phyloP scores from a whole-genome alignment of 768 basidiomycete species.

The Strobilomyces dryophilus region DNA sequence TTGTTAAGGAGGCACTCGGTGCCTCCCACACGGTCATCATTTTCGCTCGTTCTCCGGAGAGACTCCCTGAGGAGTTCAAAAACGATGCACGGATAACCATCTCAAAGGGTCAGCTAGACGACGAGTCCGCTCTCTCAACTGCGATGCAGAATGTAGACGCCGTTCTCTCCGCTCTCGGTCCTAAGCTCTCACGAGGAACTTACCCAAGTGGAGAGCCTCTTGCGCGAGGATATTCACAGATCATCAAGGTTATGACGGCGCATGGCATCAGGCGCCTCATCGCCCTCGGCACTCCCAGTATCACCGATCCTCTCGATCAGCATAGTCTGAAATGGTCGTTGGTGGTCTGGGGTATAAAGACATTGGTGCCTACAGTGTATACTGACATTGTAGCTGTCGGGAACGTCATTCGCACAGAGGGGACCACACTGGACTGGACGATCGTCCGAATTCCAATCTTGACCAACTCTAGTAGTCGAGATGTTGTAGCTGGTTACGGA shows the following conservation, averaged over 20 bases:
- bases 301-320: slow-evolving; percentile 57
- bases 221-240: slow-evolving; percentile 50
- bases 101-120: slow-evolving; percentile 52
- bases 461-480: slow-evolving; percentile 43
- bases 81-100: slow-evolving; percentile 44
- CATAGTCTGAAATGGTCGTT: slow-evolving; percentile 38
- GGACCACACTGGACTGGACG: slow-evolving; percentile 59
- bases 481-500: slow-evolving; percentile 57
- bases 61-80: slow-evolving; percentile 50
- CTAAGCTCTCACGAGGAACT: slow-evolving; percentile 35
- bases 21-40: slow-evolving; percentile 47
- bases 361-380: slow-evolving; percentile 54
- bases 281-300: slow-evolving; percentile 63
- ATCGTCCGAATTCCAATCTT: slow-evolving; percentile 65
- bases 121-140: slow-evolving; percentile 43
- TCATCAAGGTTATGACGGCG: slow-evolving; percentile 56
- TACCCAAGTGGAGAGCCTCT: slow-evolving; percentile 52
- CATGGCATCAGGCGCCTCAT: slow-evolving; percentile 55
- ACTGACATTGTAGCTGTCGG: slow-evolving; percentile 65
- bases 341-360: slow-evolving; percentile 36
- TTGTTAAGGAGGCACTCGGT: slow-evolving; percentile 53
- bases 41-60: slow-evolving; percentile 62
- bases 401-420: slow-evolving; percentile 45
- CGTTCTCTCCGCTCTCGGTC: slow-evolving; percentile 67
- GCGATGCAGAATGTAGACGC: slow-evolving; percentile 57